These are phyloP conservation scores for Vitis hybrid DNA, from an alignment of 177 flowering plant species.

Conservation along the genomic window DNA sequence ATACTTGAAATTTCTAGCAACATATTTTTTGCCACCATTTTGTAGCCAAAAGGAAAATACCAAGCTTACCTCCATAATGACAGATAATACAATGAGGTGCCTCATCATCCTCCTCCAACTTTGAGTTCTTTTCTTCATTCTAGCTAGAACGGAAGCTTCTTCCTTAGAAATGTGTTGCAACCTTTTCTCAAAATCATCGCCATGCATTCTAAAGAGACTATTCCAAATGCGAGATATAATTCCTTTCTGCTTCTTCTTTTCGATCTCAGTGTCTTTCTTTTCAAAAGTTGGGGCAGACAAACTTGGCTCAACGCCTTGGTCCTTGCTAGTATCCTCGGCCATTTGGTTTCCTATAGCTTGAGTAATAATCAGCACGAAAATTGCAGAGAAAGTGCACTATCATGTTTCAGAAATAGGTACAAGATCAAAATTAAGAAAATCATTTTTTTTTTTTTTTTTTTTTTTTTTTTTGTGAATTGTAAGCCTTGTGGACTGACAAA, in stretches of 20 bases:
- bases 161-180: constrained; percentile 73
- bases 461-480: too few relatives aligned
- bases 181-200: constrained; percentile 87
- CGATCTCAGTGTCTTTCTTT: constrained; percentile 20
- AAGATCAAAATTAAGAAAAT: too few relatives aligned
- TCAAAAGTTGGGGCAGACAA: constrained; percentile 1
- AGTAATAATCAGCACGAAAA: too few relatives aligned
- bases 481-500: too few relatives aligned
- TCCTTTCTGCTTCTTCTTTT: constrained; percentile 49
- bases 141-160: constrained; percentile 66
- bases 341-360: constrained; percentile 6
- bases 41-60: not conserved
- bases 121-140: constrained; percentile 61
- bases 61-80: constrained; percentile 59
- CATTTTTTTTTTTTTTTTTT: too few relatives aligned
- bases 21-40: not conserved
- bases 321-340: constrained; percentile 25
- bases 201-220: constrained; percentile 52
- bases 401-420: too few relatives aligned
- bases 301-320: constrained; percentile 10
- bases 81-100: constrained; percentile 54
- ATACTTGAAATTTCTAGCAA: not conserved
- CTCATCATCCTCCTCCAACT: constrained; percentile 49
- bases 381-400: too few relatives aligned
- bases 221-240: constrained; percentile 71